Percentiles rank a stretch among this genome's conserved stretches.
Conservation (phyloP, 2,329 filamentous ascomycete genomes). For the Colletotrichum nymphaeae region DNA sequence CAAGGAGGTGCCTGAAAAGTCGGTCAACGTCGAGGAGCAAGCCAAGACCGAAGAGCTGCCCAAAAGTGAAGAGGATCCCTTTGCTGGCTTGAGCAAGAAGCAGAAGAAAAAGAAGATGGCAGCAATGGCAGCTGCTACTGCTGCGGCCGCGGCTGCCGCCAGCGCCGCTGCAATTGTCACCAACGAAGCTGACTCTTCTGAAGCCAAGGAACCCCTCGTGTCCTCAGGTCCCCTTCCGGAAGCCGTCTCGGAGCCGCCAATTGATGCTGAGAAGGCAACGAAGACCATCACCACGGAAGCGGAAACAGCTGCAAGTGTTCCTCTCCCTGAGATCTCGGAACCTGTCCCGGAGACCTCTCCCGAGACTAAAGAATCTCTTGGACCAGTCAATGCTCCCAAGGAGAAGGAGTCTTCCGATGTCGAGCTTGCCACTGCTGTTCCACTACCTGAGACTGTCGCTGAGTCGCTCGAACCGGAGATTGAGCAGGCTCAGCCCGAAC, state of each 20-base stretch:
- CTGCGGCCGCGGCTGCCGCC: not conserved
- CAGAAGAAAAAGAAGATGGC: not conserved
- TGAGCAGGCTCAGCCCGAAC: not conserved
- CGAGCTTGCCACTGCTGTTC: not conserved
- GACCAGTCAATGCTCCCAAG: not conserved
- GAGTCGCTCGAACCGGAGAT: not conserved
- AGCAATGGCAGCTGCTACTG: not conserved
- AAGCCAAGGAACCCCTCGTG: not conserved
- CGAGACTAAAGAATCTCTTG: not conserved
- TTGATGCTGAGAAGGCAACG: not conserved
- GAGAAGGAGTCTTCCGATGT: not conserved
- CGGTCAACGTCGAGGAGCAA: not conserved
- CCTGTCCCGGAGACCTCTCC: not conserved
- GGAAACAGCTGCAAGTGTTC: not conserved
- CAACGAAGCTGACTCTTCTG: not conserved
- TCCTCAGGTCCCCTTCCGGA: conserved; percentile 9
- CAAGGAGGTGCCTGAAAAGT: not conserved
- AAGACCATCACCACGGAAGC: not conserved
- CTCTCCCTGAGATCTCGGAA: not conserved
- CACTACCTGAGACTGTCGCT: too few relatives aligned
- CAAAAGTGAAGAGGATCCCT: conserved; percentile 36
- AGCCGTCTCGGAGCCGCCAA: not conserved
- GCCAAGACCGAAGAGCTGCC: not conserved
- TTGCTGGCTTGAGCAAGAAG: conserved; percentile 2
- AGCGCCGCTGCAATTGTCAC: not conserved